These are phyloP conservation scores for Camellia sinensis DNA, from an alignment of 148 eudicot species.

Conservation along the genomic window DNA sequence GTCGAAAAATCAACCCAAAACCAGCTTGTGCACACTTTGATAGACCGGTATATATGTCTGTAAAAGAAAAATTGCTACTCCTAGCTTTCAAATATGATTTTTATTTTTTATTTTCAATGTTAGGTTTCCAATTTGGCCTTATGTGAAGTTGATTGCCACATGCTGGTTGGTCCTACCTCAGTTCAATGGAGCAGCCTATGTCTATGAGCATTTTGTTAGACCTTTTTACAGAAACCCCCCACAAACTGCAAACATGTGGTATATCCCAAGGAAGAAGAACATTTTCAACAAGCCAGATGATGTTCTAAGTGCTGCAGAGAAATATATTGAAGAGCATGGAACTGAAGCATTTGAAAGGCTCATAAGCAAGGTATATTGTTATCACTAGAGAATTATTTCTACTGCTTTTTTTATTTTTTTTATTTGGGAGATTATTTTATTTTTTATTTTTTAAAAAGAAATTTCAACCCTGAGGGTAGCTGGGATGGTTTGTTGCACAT, in stretches of 20 bases:
- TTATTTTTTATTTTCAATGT: background rate
- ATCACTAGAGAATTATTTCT: background rate
- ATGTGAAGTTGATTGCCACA: constrained; percentile 44
- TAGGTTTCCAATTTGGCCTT: constrained; percentile 58
- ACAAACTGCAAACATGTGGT: constrained; percentile 35
- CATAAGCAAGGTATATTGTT: constrained; percentile 36
- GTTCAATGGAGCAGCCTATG: constrained; percentile 55
- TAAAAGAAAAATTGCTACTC: background rate
- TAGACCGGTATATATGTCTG: too few relatives aligned
- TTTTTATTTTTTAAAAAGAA: too few relatives aligned
- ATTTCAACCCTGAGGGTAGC: too few relatives aligned
- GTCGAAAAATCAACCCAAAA: too few relatives aligned
- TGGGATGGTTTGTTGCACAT: too few relatives aligned
- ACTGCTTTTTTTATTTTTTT: too few relatives aligned
- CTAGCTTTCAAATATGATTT: background rate
- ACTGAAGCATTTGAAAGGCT: constrained; percentile 51
- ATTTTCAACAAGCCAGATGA: constrained; percentile 20
- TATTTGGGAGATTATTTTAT: too few relatives aligned
- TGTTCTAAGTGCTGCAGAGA: constrained; percentile 43
- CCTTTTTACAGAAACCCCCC: constrained; percentile 46
- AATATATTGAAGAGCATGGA: constrained; percentile 51
- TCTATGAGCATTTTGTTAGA: constrained; percentile 43
- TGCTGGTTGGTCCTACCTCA: constrained; percentile 60
- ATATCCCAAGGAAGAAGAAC: constrained; percentile 35
- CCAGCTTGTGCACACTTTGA: too few relatives aligned